Conservation (phyloP, 169 alveolate species). For the Plasmodium inui region DNA sequence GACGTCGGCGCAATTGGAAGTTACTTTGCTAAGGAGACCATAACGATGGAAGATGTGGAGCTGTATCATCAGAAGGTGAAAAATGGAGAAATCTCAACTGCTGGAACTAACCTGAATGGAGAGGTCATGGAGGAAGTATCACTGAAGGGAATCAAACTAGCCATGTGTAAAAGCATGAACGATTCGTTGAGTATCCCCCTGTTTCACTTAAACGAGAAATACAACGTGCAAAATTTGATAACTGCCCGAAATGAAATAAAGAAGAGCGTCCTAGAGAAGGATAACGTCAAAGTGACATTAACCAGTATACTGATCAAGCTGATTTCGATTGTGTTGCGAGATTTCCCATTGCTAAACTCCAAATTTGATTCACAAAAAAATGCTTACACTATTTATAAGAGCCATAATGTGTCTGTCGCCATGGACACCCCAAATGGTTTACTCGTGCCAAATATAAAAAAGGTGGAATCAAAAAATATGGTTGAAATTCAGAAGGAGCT, state of each 20-base stretch:
- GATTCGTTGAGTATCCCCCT: slow-evolving; percentile 49
- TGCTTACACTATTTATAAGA: slow-evolving; percentile 81
- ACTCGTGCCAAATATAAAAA: slow-evolving; percentile 94
- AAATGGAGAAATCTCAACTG: background rate
- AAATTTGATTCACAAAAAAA: slow-evolving; percentile 83
- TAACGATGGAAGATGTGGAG: slow-evolving; percentile 52
- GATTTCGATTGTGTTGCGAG: slow-evolving; percentile 88
- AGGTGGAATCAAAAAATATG: slow-evolving; percentile 90
- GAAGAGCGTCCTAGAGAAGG: slow-evolving; percentile 54
- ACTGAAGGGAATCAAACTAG: slow-evolving; percentile 51
- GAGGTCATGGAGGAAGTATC: slow-evolving; percentile 40
- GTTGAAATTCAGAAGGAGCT: slow-evolving; percentile 92
- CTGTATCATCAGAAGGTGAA: slow-evolving; percentile 11
- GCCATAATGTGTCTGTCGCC: slow-evolving; percentile 95
- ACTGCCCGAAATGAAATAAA: slow-evolving; percentile 34
- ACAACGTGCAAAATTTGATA: slow-evolving; percentile 28
- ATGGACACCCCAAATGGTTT: slow-evolving; percentile 94
- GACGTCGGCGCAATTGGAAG: slow-evolving; percentile 3
- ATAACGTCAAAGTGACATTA: slow-evolving; percentile 86
- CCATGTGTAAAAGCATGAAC: slow-evolving; percentile 69
- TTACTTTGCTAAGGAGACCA: slow-evolving; percentile 9
- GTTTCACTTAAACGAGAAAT: slow-evolving; percentile 54
- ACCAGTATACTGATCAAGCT: slow-evolving; percentile 94
- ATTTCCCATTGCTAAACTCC: slow-evolving; percentile 91
- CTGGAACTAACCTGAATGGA: background rate